phyloP scores from a whole-genome alignment of 164 flowering plant genomes.

The Berberis vulgaris region DNA sequence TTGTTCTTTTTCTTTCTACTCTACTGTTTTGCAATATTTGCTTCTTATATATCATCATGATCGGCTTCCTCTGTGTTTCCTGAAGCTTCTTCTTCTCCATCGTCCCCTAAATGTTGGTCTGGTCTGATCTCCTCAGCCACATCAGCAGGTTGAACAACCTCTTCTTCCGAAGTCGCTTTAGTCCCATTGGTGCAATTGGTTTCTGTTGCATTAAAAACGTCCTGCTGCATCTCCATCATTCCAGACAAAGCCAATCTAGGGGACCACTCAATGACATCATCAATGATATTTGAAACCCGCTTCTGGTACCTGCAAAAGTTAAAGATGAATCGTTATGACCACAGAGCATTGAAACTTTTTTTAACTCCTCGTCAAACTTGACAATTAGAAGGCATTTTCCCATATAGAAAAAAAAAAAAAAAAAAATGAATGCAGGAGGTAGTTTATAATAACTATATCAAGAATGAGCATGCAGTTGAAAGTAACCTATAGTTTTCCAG shows the following conservation, averaged over 20 bases:
- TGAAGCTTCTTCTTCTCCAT: slow-evolving; percentile 16
- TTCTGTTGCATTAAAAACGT: slow-evolving; percentile 45
- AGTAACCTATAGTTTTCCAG: too few species aligned
- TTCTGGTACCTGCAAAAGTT: slow-evolving; percentile 73
- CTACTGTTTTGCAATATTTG: background rate
- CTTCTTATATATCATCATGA: slow-evolving; percentile 9
- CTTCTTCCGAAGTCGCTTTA: slow-evolving; percentile 19
- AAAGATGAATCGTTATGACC: background rate
- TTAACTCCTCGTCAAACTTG: background rate
- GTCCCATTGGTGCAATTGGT: slow-evolving; percentile 26
- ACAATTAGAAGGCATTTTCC: background rate
- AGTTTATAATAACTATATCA: too few species aligned
- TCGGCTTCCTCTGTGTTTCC: slow-evolving; percentile 15
- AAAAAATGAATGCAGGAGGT: too few species aligned
- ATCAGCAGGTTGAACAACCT: slow-evolving; percentile 13
- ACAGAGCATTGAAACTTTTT: background rate
- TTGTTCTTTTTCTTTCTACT: background rate
- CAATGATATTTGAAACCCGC: slow-evolving; percentile 89
- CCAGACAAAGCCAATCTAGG: slow-evolving; percentile 86
- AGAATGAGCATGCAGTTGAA: too few species aligned
- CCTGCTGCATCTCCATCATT: slow-evolving; percentile 76
- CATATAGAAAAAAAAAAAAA: too few species aligned
- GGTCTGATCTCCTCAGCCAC: slow-evolving; percentile 14
- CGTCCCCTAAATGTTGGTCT: slow-evolving; percentile 13
- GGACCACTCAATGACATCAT: slow-evolving; percentile 94